phyloP scores from a whole-genome alignment of 2,329 filamentous ascomycete species.

The Camillea tinctor region DNA sequence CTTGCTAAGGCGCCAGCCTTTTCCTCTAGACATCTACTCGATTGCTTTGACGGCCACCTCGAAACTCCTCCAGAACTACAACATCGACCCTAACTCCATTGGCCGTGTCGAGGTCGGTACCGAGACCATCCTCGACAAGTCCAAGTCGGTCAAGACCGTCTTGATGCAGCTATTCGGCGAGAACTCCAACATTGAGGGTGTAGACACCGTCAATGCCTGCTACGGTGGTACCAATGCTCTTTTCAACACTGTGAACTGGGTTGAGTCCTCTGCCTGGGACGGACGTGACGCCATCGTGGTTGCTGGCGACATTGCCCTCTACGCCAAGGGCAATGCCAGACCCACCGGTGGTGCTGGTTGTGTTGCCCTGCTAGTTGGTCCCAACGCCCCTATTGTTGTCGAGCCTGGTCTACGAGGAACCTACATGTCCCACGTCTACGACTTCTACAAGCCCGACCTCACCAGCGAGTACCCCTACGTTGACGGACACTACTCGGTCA shows the following conservation, averaged over 20 bases:
- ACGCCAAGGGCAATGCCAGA: constrained; percentile 78
- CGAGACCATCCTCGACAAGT: constrained; percentile 84
- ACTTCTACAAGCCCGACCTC: constrained; percentile 88
- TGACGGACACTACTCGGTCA: constrained; percentile 79
- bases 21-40: constrained; percentile 75
- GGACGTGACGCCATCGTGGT: constrained; percentile 78
- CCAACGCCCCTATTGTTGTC: constrained; percentile 72
- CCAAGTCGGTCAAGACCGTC: constrained; percentile 86
- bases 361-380: constrained; percentile 76
- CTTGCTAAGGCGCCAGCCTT: constrained; percentile 5
- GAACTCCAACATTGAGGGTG: constrained; percentile 81
- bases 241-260: constrained; percentile 81
- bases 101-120: constrained; percentile 83
- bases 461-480: constrained; percentile 86
- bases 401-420: constrained; percentile 77
- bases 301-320: constrained; percentile 80
- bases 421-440: constrained; percentile 82
- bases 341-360: constrained; percentile 79
- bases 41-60: constrained; percentile 76
- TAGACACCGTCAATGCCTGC: constrained; percentile 82
- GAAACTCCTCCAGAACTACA: constrained; percentile 78
- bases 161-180: constrained; percentile 84
- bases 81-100: constrained; percentile 74
- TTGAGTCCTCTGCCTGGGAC: constrained; percentile 86
- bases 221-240: constrained; percentile 84